Conservation (phyloP, 1,284 basidiomycete species). For the Hypsizygus ulmarius region DNA sequence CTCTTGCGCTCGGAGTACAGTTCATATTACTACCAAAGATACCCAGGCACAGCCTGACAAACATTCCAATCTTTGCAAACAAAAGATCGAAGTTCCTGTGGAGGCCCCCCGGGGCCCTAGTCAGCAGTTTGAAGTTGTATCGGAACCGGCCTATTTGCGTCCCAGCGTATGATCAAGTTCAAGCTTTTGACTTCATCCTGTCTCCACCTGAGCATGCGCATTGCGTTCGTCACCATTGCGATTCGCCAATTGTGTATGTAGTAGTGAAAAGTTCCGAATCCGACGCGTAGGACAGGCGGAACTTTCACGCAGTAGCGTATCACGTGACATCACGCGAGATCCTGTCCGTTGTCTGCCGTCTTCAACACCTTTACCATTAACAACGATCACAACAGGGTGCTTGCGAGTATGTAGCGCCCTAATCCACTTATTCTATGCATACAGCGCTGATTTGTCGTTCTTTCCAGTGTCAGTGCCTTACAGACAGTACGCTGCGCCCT, state of each 20-base stretch:
- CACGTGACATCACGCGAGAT: not conserved
- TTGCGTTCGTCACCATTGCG: not conserved
- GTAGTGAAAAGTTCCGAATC: conserved; percentile 6
- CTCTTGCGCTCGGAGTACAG: not conserved
- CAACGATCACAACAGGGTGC: conserved; percentile 6
- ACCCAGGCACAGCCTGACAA: conserved; percentile 1
- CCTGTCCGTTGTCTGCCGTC: conserved; percentile 10
- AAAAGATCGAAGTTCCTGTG: conserved; percentile 2
- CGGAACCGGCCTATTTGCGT: too few species aligned
- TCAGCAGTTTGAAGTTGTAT: too few species aligned
- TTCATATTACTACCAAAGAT: not conserved
- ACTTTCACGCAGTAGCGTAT: too few species aligned
- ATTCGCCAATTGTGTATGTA: not conserved
- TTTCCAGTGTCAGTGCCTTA: conserved; percentile 53
- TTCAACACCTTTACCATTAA: conserved; percentile 2
- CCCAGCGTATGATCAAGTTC: too few species aligned
- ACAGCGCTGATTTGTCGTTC: conserved; percentile 2
- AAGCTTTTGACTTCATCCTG: too few species aligned
- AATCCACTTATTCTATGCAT: not conserved
- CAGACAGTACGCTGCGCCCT: conserved; percentile 15
- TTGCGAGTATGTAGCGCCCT: conserved; percentile 17
- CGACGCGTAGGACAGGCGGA: too few species aligned
- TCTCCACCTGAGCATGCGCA: not conserved
- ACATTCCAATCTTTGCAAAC: not conserved
- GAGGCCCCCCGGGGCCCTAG: too few species aligned